Conservation (phyloP, 768 basidiomycete species). For the Termitomyces sp. region DNA sequence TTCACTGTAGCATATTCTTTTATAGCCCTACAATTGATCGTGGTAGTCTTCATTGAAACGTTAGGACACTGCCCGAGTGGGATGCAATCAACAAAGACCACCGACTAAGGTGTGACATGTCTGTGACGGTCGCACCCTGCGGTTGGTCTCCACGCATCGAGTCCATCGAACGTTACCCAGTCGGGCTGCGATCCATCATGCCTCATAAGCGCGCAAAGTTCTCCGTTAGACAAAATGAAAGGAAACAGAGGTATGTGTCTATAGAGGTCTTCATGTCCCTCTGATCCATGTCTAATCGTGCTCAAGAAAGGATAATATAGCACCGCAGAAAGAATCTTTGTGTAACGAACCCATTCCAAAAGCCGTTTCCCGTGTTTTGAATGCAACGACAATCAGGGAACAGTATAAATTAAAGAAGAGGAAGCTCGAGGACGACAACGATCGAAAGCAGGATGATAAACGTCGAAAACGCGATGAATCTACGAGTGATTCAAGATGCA, state of each 20-base stretch:
- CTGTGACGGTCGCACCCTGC: no score
- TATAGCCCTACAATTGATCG: no score
- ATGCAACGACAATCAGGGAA: conserved; percentile 53
- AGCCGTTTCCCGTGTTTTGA: conserved; percentile 55
- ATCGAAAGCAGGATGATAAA: conserved; percentile 20
- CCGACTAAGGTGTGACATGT: no score
- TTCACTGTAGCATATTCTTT: no score
- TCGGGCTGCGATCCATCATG: conserved; percentile 27
- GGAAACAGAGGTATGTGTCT: conserved; percentile 31
- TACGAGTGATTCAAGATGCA: conserved; percentile 13
- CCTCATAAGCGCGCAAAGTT: conserved; percentile 63
- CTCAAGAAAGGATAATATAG: conserved; percentile 43
- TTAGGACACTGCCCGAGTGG: no score
- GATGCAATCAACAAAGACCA: no score
- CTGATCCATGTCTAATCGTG: background rate
- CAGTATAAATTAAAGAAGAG: conserved; percentile 48
- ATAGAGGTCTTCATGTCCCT: background rate
- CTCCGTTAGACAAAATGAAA: conserved; percentile 37
- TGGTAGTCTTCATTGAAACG: no score
- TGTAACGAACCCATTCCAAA: conserved; percentile 64
- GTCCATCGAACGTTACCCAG: no score
- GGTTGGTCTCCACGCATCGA: no score
- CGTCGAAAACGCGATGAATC: conserved; percentile 24
- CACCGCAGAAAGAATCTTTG: conserved; percentile 37
- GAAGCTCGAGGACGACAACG: conserved; percentile 24